phyloP scores from a whole-genome alignment of 1,139 yeast genomes.

The Hemisphaericaspora xylofermentans region DNA sequence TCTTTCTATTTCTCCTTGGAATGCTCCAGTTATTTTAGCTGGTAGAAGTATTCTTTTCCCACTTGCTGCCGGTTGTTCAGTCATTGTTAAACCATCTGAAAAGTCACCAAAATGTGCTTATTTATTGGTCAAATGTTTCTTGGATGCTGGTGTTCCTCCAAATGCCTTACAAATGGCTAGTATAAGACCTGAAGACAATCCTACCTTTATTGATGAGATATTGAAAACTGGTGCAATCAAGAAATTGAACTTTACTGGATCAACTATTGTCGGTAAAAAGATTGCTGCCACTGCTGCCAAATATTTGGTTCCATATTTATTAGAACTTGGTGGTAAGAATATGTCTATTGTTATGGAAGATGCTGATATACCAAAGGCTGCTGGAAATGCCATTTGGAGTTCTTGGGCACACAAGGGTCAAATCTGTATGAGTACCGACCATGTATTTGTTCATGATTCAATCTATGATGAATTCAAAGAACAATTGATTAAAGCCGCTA shows the following conservation, averaged over 20 bases:
- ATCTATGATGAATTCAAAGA: conserved; percentile 29
- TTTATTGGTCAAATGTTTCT: conserved; percentile 30
- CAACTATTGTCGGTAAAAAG: conserved; percentile 35
- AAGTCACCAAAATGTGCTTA: conserved; percentile 32
- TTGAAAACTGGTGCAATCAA: conserved; percentile 26
- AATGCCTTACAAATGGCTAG: conserved; percentile 37
- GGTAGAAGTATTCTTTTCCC: conserved; percentile 43
- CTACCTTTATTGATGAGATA: conserved; percentile 23
- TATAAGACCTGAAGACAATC: conserved; percentile 25
- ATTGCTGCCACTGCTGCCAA: conserved; percentile 36
- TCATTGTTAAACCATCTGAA: conserved; percentile 41
- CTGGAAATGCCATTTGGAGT: conserved; percentile 28
- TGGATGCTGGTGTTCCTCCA: conserved; percentile 40
- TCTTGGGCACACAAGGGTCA: conserved; percentile 47
- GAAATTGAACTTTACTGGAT: conserved; percentile 47
- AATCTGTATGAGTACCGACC: conserved; percentile 47
- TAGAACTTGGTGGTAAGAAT: conserved; percentile 50
- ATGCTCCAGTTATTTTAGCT: conserved; percentile 45
- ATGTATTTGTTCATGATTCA: conserved; percentile 31
- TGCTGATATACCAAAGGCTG: conserved; percentile 33
- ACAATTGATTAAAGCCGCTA: conserved; percentile 22
- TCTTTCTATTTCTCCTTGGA: conserved; percentile 48
- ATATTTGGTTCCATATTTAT: conserved; percentile 34
- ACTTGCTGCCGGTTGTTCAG: conserved; percentile 51
- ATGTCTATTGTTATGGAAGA: conserved; percentile 32